phyloP scores from a whole-genome alignment of 1,139 yeast genomes.

The Groenewaldozyma sp. region DNA sequence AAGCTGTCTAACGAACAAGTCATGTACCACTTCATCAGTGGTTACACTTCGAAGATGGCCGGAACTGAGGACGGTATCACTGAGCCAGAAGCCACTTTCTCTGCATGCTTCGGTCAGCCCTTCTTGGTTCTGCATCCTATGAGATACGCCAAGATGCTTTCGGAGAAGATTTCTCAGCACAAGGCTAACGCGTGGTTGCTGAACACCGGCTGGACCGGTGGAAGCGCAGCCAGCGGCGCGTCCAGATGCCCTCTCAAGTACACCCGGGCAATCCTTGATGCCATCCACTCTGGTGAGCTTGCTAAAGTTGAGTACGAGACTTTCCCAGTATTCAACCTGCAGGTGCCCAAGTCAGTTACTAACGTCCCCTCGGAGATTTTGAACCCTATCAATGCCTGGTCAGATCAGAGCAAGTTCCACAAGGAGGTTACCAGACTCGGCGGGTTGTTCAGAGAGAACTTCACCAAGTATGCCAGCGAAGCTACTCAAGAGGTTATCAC shows the following conservation, averaged over 20 bases:
- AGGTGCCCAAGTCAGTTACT: slow-evolving; percentile 73
- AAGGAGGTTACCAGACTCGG: slow-evolving; percentile 70
- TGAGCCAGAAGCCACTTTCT: slow-evolving; percentile 96
- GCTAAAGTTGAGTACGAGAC: slow-evolving; percentile 72
- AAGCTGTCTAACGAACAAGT: slow-evolving; percentile 91
- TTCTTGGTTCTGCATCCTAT: slow-evolving; percentile 97
- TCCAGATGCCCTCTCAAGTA: slow-evolving; percentile 96
- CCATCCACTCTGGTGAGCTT: slow-evolving; percentile 88
- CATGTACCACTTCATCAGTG: slow-evolving; percentile 97
- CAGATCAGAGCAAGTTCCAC: slow-evolving; percentile 57
- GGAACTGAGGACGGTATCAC: slow-evolving; percentile 99
- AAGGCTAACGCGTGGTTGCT: slow-evolving; percentile 92
- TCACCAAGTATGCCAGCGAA: slow-evolving; percentile 71
- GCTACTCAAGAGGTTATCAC: slow-evolving; percentile 82
- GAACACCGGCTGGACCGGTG: slow-evolving; percentile 98
- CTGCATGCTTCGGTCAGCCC: slow-evolving; percentile 99
- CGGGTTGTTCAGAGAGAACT: slow-evolving; percentile 72
- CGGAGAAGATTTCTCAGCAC: slow-evolving; percentile 84
- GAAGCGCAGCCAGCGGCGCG: slow-evolving; percentile 88
- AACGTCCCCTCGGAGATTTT: slow-evolving; percentile 78
- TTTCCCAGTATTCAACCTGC: slow-evolving; percentile 80
- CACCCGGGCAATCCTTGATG: slow-evolving; percentile 93
- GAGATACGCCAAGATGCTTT: slow-evolving; percentile 94
- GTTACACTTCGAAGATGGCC: slow-evolving; percentile 99
- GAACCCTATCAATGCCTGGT: slow-evolving; percentile 85